Evolutionary conservation across 1,139 yeast genomes (phyloP).

Genomic region (Torulaspora globosa): DNA sequence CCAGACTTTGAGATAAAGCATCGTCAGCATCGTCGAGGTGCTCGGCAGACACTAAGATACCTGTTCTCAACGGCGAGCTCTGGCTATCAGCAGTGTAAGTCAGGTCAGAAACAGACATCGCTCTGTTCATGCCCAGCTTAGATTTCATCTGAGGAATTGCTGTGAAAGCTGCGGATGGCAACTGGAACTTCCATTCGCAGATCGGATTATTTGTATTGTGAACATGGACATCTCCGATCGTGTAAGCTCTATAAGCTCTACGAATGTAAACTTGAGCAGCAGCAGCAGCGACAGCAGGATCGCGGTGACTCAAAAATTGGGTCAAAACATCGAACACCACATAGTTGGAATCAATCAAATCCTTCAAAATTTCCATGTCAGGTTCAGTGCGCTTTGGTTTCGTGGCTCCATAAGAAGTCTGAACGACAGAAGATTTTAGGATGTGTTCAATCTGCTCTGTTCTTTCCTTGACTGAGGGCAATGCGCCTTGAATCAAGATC

Average conservation of each 20-base stretch:
- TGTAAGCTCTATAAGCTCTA: conserved; percentile 95
- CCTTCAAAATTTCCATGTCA: conserved; percentile 71
- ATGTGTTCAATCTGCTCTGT: conserved; percentile 96
- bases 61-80: conserved; percentile 67
- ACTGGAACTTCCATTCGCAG: conserved; percentile 85
- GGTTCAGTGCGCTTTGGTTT: conserved; percentile 77
- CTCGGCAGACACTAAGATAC: conserved; percentile 77
- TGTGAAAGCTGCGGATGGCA: conserved; percentile 75
- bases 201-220: conserved; percentile 52
- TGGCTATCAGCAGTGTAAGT: conserved; percentile 73
- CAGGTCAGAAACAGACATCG: conserved; percentile 88
- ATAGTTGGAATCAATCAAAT: conserved; percentile 92
- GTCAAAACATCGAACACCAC: conserved; percentile 93
- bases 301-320: conserved; percentile 79
- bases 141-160: conserved; percentile 54
- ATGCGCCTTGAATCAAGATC: conserved; percentile 89
- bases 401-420: conserved; percentile 82
- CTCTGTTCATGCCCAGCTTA: conserved; percentile 61
- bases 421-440: conserved; percentile 85
- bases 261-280: conserved; percentile 96
- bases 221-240: conserved; percentile 71
- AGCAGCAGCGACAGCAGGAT: conserved; percentile 88
- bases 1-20: conserved; percentile 70
- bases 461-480: conserved; percentile 94
- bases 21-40: conserved; percentile 91